phyloP scores from a whole-genome alignment of 1,284 basidiomycete species.

The Stygiomarasmius scandens region DNA sequence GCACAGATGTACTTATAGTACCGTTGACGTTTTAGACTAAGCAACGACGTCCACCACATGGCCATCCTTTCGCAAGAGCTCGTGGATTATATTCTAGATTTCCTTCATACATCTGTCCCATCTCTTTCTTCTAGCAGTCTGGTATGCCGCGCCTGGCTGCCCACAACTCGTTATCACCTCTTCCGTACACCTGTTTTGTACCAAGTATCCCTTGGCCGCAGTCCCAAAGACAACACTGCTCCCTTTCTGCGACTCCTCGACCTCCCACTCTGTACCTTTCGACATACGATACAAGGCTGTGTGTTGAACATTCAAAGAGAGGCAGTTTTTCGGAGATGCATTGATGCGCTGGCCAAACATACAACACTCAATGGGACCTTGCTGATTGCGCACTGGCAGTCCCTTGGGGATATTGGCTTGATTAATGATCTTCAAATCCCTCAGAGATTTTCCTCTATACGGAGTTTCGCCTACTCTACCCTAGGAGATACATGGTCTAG shows the following conservation, averaged over 20 bases:
- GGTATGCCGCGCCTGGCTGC: constrained; percentile 3
- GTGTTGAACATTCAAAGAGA: not conserved
- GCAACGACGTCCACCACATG: not conserved
- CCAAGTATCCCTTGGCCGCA: not conserved
- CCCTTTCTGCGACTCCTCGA: not conserved
- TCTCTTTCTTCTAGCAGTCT: constrained; percentile 4
- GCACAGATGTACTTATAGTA: no score
- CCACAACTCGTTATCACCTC: constrained; percentile 5
- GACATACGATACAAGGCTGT: constrained; percentile 5
- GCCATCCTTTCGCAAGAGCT: constrained; percentile 2
- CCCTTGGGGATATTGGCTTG: not conserved
- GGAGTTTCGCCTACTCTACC: constrained; percentile 1
- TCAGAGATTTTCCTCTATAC: not conserved
- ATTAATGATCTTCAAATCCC: constrained; percentile 1
- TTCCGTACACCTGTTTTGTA: constrained; percentile 6
- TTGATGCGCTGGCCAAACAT: constrained; percentile 1
- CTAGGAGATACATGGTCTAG: not conserved
- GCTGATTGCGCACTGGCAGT: not conserved
- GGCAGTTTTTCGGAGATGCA: not conserved
- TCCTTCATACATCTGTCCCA: constrained; percentile 1
- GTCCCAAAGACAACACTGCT: constrained; percentile 1
- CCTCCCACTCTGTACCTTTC: constrained; percentile 2
- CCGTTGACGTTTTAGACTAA: no score
- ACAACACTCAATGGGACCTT: not conserved
- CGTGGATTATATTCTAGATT: constrained; percentile 3